Conservation (phyloP, 1,284 basidiomycete species). For the Puccinia polysora region DNA sequence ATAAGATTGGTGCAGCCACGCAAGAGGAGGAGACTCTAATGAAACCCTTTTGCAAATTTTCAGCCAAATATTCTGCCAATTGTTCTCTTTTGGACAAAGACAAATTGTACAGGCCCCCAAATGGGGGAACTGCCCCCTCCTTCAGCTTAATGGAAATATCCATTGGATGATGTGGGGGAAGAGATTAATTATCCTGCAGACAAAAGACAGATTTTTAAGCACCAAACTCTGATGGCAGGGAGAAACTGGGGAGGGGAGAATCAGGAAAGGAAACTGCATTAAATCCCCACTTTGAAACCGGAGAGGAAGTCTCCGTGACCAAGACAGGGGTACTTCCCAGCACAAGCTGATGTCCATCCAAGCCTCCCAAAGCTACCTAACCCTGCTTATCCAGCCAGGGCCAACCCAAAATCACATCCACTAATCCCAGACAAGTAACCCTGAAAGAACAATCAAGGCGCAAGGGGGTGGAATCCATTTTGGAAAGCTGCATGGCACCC, state of each 20-base stretch:
- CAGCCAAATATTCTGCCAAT: background rate
- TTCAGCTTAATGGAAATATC: conserved; percentile 13
- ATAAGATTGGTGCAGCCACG: conserved; percentile 35
- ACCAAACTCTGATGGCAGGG: background rate
- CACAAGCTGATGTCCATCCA: background rate
- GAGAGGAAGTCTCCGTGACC: background rate
- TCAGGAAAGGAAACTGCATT: background rate
- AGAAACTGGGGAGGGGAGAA: background rate
- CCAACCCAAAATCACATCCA: background rate
- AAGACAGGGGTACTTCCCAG: background rate
- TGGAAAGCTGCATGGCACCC: background rate
- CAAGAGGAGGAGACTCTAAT: conserved; percentile 9
- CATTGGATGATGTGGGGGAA: conserved; percentile 3
- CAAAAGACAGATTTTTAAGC: background rate
- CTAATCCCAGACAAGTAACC: background rate
- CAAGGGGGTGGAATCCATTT: background rate
- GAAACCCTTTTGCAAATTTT: background rate
- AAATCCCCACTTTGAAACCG: too few species aligned
- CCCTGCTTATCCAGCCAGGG: background rate
- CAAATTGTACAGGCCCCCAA: conserved; percentile 5
- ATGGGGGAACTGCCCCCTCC: background rate
- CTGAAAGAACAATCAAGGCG: background rate
- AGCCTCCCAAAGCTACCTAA: background rate
- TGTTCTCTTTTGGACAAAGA: background rate
- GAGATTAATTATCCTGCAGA: background rate